These are phyloP conservation scores for Pyrus pyrifolia DNA, from an alignment of 306 rosid genomes.

Conservation along the genomic window DNA sequence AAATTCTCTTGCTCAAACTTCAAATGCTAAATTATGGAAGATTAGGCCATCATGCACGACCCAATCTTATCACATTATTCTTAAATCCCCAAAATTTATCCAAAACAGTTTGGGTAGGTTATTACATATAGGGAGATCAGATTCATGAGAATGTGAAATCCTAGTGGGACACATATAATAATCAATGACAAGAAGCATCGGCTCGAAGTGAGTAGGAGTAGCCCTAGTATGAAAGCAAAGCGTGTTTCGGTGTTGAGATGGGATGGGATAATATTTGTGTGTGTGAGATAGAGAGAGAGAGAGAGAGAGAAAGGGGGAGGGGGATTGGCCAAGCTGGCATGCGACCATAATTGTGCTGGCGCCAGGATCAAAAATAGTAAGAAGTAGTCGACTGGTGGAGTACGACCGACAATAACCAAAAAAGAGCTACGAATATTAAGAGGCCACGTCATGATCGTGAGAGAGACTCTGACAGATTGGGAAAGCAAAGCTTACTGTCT, in stretches of 20 bases:
- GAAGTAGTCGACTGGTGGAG: background rate
- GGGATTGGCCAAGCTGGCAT: background rate
- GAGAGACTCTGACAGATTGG: background rate
- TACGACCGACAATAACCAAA: background rate
- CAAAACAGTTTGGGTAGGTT: background rate
- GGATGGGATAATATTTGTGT: background rate
- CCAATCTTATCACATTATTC: background rate
- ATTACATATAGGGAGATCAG: background rate
- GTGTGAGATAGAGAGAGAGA: background rate
- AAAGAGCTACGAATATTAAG: background rate
- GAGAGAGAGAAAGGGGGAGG: background rate
- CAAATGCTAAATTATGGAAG: background rate
- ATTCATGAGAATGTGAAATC: background rate
- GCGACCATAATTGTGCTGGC: background rate
- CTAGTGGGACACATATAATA: background rate
- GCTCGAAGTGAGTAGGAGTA: background rate
- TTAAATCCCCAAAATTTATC: background rate
- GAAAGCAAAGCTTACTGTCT: background rate
- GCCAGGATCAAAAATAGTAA: background rate
- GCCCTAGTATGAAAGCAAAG: background rate
- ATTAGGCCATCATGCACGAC: background rate
- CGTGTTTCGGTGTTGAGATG: background rate
- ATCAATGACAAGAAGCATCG: background rate
- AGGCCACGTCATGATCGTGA: slow-evolving; percentile 1
- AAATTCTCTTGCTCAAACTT: background rate